Base-by-base conservation (phyloP, 2,329 filamentous ascomycete genomes). In the Talaromyces funiculosus region DNA sequence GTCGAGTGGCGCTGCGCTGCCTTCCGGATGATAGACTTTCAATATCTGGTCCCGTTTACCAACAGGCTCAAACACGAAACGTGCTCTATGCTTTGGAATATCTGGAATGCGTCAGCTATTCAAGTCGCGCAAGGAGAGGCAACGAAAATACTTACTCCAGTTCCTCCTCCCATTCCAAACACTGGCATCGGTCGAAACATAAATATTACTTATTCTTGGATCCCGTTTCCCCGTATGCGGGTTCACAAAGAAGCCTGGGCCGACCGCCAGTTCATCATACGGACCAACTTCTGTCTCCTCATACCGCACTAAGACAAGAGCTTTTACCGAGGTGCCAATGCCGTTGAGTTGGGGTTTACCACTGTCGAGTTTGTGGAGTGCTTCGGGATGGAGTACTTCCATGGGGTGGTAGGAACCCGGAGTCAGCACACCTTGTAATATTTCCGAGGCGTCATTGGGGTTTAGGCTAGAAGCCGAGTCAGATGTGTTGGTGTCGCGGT, bases 91-190 rank as follows among this genome's bases (percentile, higher is more conserved):
- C 10, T 56, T 56, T 2, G 37, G 37, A 10, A 45, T 56, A 43
- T 56, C 53, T 56, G 26, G 3, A 40, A 18, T 20, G 10, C 1
- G 10, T 24, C 8, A 20, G 51, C 8, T n/a, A 26, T n/a, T n/a
- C n/a, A 4, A 37, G 16, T 14, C 3, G 20, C 1, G 4, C 16
- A 2, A 22, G 16, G 18, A 55, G 12, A 40, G 3, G 18, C 8
- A 16, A 4, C 8, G 22, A 12, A 22, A 2, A 24, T 24, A 16
- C 53, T 14, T 45, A 45, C 53, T 45, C 53, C 53, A 56, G 22
- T 56, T 56, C 12, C 53, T 43, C 26, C 53, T 43, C 4, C 53
- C 53, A 45, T 56, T 56, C 38, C 53, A 56, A 20, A 56, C 38
- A 9, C 26, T 35, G 1, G 38, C n/a, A 24, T 56, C 53, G 0